A percentile compares a stretch with the other conserved stretches of the same genome.
These are phyloP conservation scores for Eutrema heterophyllum DNA, from an alignment of 345 rosid species.

Conservation along the genomic window DNA sequence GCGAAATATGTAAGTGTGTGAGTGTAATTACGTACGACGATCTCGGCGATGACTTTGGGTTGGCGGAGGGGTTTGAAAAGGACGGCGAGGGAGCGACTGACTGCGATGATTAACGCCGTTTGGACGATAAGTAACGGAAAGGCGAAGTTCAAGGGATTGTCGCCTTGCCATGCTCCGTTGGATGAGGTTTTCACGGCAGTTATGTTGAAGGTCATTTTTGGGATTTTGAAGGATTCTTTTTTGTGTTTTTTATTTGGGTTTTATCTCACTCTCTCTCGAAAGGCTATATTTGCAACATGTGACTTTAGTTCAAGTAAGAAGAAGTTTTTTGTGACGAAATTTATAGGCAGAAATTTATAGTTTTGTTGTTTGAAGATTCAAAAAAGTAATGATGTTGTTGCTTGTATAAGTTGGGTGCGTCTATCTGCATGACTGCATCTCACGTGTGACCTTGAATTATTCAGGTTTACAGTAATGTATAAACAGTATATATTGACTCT, in stretches of 20 bases:
- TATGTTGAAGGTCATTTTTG: constrained; percentile 48
- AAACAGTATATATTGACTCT: neutral
- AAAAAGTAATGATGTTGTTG: constrained; percentile 1
- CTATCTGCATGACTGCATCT: constrained; percentile 15
- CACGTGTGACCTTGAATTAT: constrained; percentile 7
- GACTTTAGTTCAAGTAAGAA: neutral
- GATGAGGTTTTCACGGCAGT: constrained; percentile 71
- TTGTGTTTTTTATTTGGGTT: neutral
- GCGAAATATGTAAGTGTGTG: neutral
- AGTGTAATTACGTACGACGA: constrained; percentile 42
- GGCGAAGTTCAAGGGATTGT: constrained; percentile 72
- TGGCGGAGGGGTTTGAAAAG: constrained; percentile 89
- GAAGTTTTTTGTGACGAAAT: constrained; percentile 7
- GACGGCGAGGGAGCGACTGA: constrained; percentile 65
- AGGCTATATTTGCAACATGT: constrained; percentile 3
- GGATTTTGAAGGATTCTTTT: neutral
- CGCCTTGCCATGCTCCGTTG: constrained; percentile 90
- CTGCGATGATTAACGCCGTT: constrained; percentile 53
- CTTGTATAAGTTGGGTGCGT: constrained; percentile 2
- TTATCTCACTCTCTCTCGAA: neutral
- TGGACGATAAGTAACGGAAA: constrained; percentile 79
- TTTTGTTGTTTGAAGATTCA: neutral
- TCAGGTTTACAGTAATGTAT: neutral
- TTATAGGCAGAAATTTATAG: constrained; percentile 13
- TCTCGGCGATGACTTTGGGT: constrained; percentile 92